phyloP scores from a whole-genome alignment of 2,329 filamentous ascomycete species.

The Venturia asperata region DNA sequence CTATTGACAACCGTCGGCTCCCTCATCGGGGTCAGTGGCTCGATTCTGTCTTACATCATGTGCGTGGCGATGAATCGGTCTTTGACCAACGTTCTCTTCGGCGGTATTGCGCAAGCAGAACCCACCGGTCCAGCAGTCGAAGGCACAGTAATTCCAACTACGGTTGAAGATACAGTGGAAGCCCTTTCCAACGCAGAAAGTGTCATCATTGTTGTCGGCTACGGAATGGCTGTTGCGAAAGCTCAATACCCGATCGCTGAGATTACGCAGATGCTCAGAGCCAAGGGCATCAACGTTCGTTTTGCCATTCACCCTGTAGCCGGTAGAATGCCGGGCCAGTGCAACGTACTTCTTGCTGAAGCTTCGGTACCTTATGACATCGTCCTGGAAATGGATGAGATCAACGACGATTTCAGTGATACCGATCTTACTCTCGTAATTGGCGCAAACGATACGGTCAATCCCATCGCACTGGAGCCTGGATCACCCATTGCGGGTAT shows the following conservation, averaged over 20 bases:
- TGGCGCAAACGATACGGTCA: constrained; percentile 87
- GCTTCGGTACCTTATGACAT: constrained; percentile 53
- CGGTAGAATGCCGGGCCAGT: constrained; percentile 87
- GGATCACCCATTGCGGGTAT: constrained; percentile 83
- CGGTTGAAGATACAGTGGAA: constrained; percentile 73
- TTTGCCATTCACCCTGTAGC: constrained; percentile 90
- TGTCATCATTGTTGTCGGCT: constrained; percentile 81
- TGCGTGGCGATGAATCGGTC: constrained; percentile 90
- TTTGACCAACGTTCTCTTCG: constrained; percentile 82
- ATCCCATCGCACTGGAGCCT: constrained; percentile 78
- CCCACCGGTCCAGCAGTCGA: constrained; percentile 61
- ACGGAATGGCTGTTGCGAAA: constrained; percentile 91
- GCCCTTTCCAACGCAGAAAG: constrained; percentile 67
- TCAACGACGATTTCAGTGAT: constrained; percentile 83
- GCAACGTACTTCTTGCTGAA: constrained; percentile 83
- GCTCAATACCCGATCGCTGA: constrained; percentile 86
- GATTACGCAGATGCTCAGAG: constrained; percentile 66
- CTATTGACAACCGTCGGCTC: constrained; percentile 79
- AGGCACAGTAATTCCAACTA: constrained; percentile 70
- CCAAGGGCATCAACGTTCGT: constrained; percentile 70
- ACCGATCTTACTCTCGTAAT: constrained; percentile 85
- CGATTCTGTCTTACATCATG: constrained; percentile 79
- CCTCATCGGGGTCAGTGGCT: constrained; percentile 80
- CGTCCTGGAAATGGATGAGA: constrained; percentile 67
- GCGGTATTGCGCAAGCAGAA: constrained; percentile 53